A percentile compares a stretch with the other conserved stretches of the same genome.
Conservation (phyloP, 2,329 filamentous ascomycete genomes). For the Aureobasidium vineae region DNA sequence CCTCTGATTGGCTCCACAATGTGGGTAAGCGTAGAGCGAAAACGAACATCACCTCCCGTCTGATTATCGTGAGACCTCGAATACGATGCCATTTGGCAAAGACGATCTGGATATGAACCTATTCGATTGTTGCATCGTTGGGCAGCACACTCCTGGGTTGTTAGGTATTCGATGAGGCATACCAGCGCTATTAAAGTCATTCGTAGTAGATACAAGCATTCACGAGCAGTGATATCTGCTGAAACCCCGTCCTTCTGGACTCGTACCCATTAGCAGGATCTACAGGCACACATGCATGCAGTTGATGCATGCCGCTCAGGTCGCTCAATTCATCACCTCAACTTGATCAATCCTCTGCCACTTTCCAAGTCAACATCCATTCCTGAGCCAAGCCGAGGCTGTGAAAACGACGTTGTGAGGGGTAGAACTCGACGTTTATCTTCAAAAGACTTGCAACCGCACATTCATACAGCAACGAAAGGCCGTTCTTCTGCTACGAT, state of each 20-base stretch:
- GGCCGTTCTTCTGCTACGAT: constrained; percentile 4
- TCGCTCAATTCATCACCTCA: not conserved
- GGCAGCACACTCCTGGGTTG: not conserved
- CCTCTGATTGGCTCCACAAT: constrained; percentile 1
- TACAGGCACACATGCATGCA: not conserved
- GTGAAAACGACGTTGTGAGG: not conserved
- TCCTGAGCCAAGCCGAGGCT: not conserved
- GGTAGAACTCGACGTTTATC: not conserved
- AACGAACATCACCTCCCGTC: constrained; percentile 3
- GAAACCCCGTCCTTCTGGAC: not conserved
- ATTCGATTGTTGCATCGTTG: not conserved
- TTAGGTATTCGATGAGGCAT: not conserved
- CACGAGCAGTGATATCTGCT: not conserved
- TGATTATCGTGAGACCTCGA: not conserved
- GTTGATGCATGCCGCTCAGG: not conserved
- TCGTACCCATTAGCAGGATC: not conserved
- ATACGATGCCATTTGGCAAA: not conserved
- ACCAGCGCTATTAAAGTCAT: not conserved
- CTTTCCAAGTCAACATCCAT: not conserved
- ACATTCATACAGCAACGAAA: not conserved
- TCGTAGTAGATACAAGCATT: not conserved
- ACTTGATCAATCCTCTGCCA: not conserved
- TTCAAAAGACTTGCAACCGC: not conserved
- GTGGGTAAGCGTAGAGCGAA: constrained; percentile 5
- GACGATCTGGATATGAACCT: not conserved